These are phyloP conservation scores for Handroanthus guayacan DNA, from an alignment of 257 asterid genomes.

Conservation along the genomic window DNA sequence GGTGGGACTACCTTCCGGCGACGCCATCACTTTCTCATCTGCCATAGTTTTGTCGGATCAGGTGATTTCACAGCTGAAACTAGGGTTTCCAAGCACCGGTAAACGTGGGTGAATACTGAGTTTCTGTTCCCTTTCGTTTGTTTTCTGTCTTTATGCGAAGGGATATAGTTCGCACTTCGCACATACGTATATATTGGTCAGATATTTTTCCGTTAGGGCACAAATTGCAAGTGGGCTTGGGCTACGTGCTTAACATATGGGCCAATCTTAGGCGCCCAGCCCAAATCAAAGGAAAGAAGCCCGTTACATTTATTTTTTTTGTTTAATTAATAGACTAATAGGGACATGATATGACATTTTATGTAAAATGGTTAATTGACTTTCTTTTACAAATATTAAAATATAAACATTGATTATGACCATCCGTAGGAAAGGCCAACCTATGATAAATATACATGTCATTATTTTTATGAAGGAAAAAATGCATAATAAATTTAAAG, in stretches of 20 bases:
- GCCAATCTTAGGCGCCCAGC: not conserved
- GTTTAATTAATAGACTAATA: not conserved
- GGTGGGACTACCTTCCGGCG: slow-evolving; percentile 40
- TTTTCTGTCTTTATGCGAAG: slow-evolving; percentile 5
- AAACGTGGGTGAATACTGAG: slow-evolving; percentile 33
- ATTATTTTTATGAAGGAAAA: too few species aligned
- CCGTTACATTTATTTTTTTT: not conserved
- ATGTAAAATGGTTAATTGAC: too few species aligned
- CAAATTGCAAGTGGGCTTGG: slow-evolving; percentile 24
- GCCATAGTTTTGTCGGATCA: slow-evolving; percentile 53
- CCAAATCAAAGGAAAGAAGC: not conserved
- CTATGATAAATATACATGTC: not conserved
- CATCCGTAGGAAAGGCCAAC: too few species aligned
- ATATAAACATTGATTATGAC: too few species aligned
- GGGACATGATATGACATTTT: not conserved
- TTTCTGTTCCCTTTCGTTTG: slow-evolving; percentile 1
- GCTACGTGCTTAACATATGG: slow-evolving; percentile 1
- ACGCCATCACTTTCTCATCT: slow-evolving; percentile 57
- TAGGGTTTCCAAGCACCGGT: slow-evolving; percentile 46
- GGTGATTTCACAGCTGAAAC: slow-evolving; percentile 28
- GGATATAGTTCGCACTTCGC: not conserved
- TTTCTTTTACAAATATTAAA: too few species aligned
- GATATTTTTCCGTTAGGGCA: slow-evolving; percentile 39
- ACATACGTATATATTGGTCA: not conserved
- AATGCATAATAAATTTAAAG: too few species aligned